Evolutionary conservation across 345 rosid species (phyloP), one percentile per base, ranked within the genome.

Genomic region (rapeseed (Brassica napus)): DNA sequence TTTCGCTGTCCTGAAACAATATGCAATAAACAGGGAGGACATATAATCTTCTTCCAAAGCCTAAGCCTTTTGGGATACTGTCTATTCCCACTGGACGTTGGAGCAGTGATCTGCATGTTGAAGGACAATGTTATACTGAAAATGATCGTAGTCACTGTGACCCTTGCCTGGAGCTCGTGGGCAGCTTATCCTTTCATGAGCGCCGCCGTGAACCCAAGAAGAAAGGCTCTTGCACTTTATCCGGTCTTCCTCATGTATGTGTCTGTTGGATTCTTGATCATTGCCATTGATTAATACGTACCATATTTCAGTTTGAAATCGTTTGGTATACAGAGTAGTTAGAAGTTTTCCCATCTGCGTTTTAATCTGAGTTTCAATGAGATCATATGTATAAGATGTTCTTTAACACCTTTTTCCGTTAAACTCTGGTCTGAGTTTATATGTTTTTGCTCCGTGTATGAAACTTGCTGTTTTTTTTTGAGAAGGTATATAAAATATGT

Each of bases 111-210:
- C 75, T 91, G 98, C 79, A 79, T 91, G 93, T 67, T 93, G 88
- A 88, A 91, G 83, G 93, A 91, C 80, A 90, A 84, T 52, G 94
- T 90, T 28, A 81, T 93, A 18, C 52, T 93, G 72, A 93, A 93
- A 79, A 69, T 90, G 72, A 68, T 89, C 2, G 97, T 89, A 54
- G 98, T 93, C 11, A 77, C 71, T 37, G 90, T 91, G 77, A 87
- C 97, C 0, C 82, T 93, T 81, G 91, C 97, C 10, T 93, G 98
- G 97, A 91, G 98, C 82, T 89, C 97, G 1, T 91, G 98, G 98
- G 94, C 98, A 5, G 97, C 98, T 70, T 93, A 91, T 79, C 98
- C 98, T 24, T 93, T 93, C 90, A 93, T 93, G 94, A 91, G 98
- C 68, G 85, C 97, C 0, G 98, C 98, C 0, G 97, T 93, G 72